Percentiles rank a stretch among this genome's conserved stretches.
Conservation (phyloP, 441 rosid genomes). For the Pelargonium myrrhifolium region DNA sequence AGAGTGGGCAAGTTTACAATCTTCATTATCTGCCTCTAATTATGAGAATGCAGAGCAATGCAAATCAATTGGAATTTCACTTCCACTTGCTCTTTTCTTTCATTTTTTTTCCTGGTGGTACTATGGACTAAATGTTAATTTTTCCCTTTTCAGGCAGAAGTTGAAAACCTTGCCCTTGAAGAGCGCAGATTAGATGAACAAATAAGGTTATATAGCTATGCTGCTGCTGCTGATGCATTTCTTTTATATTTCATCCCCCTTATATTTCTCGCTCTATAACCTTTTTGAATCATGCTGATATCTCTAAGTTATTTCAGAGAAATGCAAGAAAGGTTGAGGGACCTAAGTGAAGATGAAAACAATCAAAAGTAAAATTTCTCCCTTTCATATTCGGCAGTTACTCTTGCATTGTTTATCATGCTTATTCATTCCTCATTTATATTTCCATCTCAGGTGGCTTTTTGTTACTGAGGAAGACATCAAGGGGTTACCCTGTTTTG, state of each 20-base stretch:
- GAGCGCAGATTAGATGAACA: constrained; percentile 64
- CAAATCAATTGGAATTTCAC: too few relatives aligned
- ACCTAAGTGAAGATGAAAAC: constrained; percentile 67
- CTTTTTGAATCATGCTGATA: constrained; percentile 29
- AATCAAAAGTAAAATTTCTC: constrained; percentile 73
- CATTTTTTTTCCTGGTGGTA: background rate
- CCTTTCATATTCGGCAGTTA: too few relatives aligned
- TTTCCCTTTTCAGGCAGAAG: constrained; percentile 49
- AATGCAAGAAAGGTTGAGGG: constrained; percentile 67
- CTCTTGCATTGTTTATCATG: too few relatives aligned
- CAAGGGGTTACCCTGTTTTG: constrained; percentile 67
- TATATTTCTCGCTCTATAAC: too few relatives aligned
- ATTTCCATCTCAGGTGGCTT: constrained; percentile 79
- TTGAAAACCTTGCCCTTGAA: constrained; percentile 59
- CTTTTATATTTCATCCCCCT: too few relatives aligned
- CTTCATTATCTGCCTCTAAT: too few relatives aligned
- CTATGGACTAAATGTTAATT: background rate
- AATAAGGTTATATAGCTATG: constrained; percentile 53
- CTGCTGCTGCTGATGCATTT: constrained; percentile 7
- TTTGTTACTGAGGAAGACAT: constrained; percentile 91
- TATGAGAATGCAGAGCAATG: too few relatives aligned
- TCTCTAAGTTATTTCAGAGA: constrained; percentile 47
- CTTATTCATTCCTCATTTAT: too few relatives aligned
- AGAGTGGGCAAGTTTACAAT: too few relatives aligned
- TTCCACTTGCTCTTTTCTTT: too few relatives aligned